Percentiles rank a stretch among this genome's conserved stretches.
Conservation (phyloP, 2,329 filamentous ascomycete species). For the Coleophoma cylindrospora region DNA sequence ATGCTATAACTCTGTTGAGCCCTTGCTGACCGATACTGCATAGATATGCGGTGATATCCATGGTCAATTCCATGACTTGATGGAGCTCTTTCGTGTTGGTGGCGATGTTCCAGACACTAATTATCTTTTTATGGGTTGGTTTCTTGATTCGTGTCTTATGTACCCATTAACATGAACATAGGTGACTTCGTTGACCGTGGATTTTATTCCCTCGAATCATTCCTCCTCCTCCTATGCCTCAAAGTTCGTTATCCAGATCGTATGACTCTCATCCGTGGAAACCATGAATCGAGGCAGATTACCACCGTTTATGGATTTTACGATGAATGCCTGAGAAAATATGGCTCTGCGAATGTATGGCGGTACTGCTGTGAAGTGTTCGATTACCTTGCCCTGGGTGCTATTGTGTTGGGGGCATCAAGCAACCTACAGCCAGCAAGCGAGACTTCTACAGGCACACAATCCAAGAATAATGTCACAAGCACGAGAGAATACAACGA, state of each 20-base stretch:
- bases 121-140: constrained; percentile 91
- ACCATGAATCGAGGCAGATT: constrained; percentile 94
- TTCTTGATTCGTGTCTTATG: not conserved
- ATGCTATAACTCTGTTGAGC: too few species aligned
- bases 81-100: constrained; percentile 93
- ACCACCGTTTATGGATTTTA: constrained; percentile 98
- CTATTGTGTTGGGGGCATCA: constrained; percentile 89
- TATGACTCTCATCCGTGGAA: constrained; percentile 92
- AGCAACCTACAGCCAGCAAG: constrained; percentile 47
- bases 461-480: constrained; percentile 44
- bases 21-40: too few species aligned
- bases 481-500: constrained; percentile 46
- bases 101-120: constrained; percentile 94
- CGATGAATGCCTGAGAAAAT: constrained; percentile 93
- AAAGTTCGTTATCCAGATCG: constrained; percentile 97
- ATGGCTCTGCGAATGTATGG: constrained; percentile 96
- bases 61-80: constrained; percentile 92
- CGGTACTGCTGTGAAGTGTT: constrained; percentile 97
- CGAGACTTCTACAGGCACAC: constrained; percentile 32
- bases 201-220: constrained; percentile 96
- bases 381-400: constrained; percentile 96
- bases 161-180: constrained; percentile 28
- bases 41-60: constrained; percentile 96
- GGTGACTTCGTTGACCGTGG: constrained; percentile 97
- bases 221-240: constrained; percentile 88